A percentile compares a stretch with the other conserved stretches of the same genome.
Evolutionary conservation across 2,329 filamentous ascomycete genomes (phyloP).

Genomic region (Monosporascus cannonballus): DNA sequence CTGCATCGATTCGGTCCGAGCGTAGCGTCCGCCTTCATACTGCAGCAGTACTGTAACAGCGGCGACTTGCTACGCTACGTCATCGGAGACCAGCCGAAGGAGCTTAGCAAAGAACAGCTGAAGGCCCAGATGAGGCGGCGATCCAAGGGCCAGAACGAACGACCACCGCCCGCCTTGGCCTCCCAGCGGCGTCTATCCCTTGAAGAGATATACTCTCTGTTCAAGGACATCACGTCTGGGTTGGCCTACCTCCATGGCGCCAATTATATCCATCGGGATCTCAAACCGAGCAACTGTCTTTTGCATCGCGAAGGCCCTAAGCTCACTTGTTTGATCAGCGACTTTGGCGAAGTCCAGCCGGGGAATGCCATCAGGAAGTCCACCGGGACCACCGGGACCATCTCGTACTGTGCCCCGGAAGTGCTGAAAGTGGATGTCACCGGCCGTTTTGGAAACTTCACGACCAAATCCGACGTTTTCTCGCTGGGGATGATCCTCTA

Average conservation of each 20-base stretch:
- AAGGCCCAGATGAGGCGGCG: constrained; percentile 81
- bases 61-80: constrained; percentile 89
- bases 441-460: constrained; percentile 85
- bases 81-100: constrained; percentile 57
- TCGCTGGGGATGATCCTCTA: constrained; percentile 97
- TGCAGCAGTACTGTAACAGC: constrained; percentile 95
- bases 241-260: constrained; percentile 83
- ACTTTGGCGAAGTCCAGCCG: constrained; percentile 93
- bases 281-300: constrained; percentile 94
- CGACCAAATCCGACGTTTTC: constrained; percentile 96
- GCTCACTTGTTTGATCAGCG: constrained; percentile 81
- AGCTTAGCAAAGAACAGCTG: constrained; percentile 72
- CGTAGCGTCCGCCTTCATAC: constrained; percentile 91
- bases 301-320: constrained; percentile 70
- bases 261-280: constrained; percentile 91
- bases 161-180: constrained; percentile 41
- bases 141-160: constrained; percentile 71
- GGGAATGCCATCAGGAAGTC: constrained; percentile 78
- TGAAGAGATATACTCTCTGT: constrained; percentile 94
- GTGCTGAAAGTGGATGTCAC: constrained; percentile 65
- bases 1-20: constrained; percentile 82
- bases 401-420: constrained; percentile 96
- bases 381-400: constrained; percentile 89
- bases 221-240: constrained; percentile 90
- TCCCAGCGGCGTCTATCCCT: constrained; percentile 51